phyloP scores from a whole-genome alignment of 2,329 filamentous ascomycete genomes.

The Talaromyces sp. region DNA sequence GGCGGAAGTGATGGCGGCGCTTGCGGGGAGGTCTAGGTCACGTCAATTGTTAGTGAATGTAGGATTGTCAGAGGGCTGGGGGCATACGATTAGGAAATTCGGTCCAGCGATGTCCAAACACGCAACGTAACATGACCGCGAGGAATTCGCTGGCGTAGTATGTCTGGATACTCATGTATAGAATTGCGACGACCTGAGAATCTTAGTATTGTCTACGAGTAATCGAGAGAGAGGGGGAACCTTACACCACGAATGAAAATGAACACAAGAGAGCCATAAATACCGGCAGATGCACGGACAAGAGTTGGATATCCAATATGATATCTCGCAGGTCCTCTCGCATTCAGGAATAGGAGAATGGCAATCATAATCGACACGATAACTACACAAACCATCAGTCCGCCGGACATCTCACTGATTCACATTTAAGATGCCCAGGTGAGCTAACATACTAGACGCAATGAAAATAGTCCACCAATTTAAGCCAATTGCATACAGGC shows the following conservation, averaged over 20 bases:
- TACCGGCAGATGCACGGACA: constrained; percentile 1
- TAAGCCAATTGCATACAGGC: constrained; percentile 15
- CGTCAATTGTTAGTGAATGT: neutral
- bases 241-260: constrained; percentile 16
- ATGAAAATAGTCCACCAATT: constrained; percentile 17
- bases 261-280: constrained; percentile 15
- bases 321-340: constrained; percentile 9
- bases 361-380: constrained; percentile 15
- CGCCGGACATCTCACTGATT: neutral
- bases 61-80: neutral
- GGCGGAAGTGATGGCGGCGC: constrained; percentile 11
- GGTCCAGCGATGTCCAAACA: constrained; percentile 14
- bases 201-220: neutral
- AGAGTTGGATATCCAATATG: constrained; percentile 15
- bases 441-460: neutral
- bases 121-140: constrained; percentile 12
- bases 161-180: constrained; percentile 15
- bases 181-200: constrained; percentile 13
- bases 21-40: constrained; percentile 4
- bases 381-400: neutral
- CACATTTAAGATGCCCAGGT: too few species aligned
- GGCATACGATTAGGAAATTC: constrained; percentile 10
- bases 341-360: constrained; percentile 11
- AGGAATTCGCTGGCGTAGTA: constrained; percentile 13
- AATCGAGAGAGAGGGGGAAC: too few species aligned